A percentile compares a stretch with the other conserved stretches of the same genome.
phyloP scores from a whole-genome alignment of 208 protist species.

The Wallacemonas collosoma region DNA sequence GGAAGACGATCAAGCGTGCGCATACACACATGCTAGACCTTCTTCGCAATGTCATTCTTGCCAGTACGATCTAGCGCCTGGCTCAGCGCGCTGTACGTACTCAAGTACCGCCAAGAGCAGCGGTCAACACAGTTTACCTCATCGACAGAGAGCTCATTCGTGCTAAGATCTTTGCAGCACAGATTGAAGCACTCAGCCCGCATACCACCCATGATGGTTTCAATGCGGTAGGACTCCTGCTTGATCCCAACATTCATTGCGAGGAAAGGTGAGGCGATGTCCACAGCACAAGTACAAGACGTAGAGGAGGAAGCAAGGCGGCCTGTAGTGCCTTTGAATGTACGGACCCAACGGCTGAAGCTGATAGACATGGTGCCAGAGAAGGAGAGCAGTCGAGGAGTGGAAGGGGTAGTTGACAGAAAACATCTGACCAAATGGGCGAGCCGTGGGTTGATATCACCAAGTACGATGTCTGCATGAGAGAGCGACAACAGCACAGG shows the following conservation, averaged over 20 bases:
- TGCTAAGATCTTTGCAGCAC: constrained; percentile 73
- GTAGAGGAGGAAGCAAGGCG: too few species aligned
- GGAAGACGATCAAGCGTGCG: too few species aligned
- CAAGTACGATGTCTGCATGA: too few species aligned
- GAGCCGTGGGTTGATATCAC: too few species aligned
- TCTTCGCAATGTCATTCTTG: constrained; percentile 22
- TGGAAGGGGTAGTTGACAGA: too few species aligned
- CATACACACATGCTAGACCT: neutral
- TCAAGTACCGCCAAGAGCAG: constrained; percentile 81
- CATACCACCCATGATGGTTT: constrained; percentile 80
- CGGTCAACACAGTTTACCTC: constrained; percentile 88
- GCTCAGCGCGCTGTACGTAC: constrained; percentile 69
- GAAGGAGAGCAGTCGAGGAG: too few species aligned
- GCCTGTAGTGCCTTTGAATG: too few species aligned
- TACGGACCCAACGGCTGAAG: too few species aligned
- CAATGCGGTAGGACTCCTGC: constrained; percentile 87
- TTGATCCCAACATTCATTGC: constrained; percentile 83
- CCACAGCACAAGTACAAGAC: too few species aligned
- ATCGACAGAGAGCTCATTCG: constrained; percentile 63
- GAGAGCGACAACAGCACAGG: too few species aligned
- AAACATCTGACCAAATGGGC: too few species aligned
- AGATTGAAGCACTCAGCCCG: constrained; percentile 83
- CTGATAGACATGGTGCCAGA: too few species aligned
- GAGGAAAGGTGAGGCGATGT: neutral
- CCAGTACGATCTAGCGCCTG: constrained; percentile 49